Conservation (phyloP, 2,329 filamentous ascomycete genomes). For the Ceratocystis lukuohia region DNA sequence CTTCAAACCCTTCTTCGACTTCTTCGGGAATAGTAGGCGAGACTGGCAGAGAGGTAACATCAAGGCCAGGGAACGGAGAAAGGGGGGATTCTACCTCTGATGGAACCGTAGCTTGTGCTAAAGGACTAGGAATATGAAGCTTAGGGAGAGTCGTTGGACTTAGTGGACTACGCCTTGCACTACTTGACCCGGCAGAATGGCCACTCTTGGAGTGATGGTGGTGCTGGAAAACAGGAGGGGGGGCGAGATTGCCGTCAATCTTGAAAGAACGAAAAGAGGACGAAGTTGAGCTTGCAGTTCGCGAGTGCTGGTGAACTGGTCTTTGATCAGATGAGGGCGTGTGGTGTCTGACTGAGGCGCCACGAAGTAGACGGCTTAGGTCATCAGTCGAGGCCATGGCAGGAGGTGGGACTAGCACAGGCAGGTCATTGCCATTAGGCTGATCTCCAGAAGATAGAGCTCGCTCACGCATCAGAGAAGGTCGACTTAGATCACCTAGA, state of each 20-base stretch:
- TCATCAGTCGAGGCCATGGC: constrained; percentile 9
- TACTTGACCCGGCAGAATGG: neutral
- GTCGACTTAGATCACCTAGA: neutral
- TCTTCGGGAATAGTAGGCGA: constrained; percentile 16
- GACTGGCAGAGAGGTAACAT: constrained; percentile 23
- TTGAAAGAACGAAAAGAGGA: constrained; percentile 20
- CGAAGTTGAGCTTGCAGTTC: constrained; percentile 19
- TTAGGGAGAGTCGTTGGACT: constrained; percentile 15
- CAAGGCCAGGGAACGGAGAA: constrained; percentile 36
- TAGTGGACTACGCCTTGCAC: constrained; percentile 13
- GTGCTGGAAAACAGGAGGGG: constrained; percentile 26
- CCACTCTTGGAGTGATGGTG: constrained; percentile 3
- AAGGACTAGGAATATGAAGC: constrained; percentile 40
- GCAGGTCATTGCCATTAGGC: constrained; percentile 6
- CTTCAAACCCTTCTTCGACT: neutral
- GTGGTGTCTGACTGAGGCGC: constrained; percentile 1
- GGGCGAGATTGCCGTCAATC: constrained; percentile 31
- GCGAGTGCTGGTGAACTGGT: constrained; percentile 10
- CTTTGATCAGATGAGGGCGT: constrained; percentile 5
- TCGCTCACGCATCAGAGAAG: constrained; percentile 24
- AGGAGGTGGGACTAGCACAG: neutral
- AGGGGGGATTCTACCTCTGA: constrained; percentile 28
- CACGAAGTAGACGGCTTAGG: constrained; percentile 3
- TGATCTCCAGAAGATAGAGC: constrained; percentile 36
- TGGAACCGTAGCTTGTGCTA: constrained; percentile 29